Evolutionary conservation across 805 yeast species (phyloP).

Genomic region (Saturnispora zaruensis): DNA sequence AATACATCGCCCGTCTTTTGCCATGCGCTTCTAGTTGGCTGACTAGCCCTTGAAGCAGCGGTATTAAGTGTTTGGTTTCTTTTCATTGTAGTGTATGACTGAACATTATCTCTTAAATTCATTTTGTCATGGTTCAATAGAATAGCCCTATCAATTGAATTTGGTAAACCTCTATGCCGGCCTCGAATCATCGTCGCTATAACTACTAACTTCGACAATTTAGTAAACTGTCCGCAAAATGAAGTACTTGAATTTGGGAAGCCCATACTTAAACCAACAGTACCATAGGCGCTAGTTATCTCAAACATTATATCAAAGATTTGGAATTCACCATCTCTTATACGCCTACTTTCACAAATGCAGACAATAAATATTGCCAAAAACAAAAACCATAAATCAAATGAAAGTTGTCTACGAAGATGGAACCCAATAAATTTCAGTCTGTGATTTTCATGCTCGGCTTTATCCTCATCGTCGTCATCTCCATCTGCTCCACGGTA

Average conservation of each 20-base stretch:
- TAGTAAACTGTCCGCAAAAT: conserved; percentile 61
- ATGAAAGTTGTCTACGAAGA: conserved; percentile 82
- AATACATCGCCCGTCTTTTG: conserved; percentile 1
- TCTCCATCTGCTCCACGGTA: conserved; percentile 33
- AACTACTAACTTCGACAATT: conserved; percentile 72
- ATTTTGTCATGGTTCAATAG: conserved; percentile 68
- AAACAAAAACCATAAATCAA: conserved; percentile 90
- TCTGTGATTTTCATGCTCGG: conserved; percentile 32
- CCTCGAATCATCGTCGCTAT: conserved; percentile 91
- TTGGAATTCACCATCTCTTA: conserved; percentile 45
- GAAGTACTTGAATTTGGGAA: conserved; percentile 62
- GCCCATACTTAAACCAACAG: conserved; percentile 89
- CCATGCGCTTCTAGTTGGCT: conserved; percentile 1
- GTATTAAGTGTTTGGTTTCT: conserved; percentile 20
- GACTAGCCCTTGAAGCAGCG: background rate
- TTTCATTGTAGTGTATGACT: conserved; percentile 38
- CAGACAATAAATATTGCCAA: conserved; percentile 80
- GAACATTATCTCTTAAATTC: conserved; percentile 51
- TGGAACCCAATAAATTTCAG: conserved; percentile 74
- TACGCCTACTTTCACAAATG: conserved; percentile 67
- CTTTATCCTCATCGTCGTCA: conserved; percentile 29
- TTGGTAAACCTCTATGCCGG: conserved; percentile 93
- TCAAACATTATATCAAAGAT: conserved; percentile 77
- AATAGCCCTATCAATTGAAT: conserved; percentile 87
- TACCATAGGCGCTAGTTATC: conserved; percentile 90